phyloP scores from a whole-genome alignment of 805 yeast species.

The Isabelozyma gotoi region DNA sequence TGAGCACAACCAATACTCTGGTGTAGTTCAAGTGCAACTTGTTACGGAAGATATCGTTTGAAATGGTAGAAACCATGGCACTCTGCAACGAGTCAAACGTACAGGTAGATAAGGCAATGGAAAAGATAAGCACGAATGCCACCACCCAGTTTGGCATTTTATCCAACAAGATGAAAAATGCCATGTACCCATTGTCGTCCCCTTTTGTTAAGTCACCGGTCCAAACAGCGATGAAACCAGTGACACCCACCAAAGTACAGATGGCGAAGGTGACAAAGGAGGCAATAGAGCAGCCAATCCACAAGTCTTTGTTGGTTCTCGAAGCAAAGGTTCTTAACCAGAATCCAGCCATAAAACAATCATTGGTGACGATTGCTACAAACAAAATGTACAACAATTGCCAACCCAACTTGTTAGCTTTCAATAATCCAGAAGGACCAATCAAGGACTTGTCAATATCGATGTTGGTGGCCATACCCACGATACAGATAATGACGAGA shows the following conservation, averaged over 20 bases:
- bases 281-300: slow-evolving; percentile 76
- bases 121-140: slow-evolving; percentile 77
- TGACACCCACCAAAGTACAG: slow-evolving; percentile 70
- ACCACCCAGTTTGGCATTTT: slow-evolving; percentile 83
- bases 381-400: slow-evolving; percentile 80
- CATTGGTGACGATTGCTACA: slow-evolving; percentile 87
- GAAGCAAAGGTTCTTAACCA: slow-evolving; percentile 96
- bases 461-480: slow-evolving; percentile 76
- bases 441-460: slow-evolving; percentile 62
- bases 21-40: slow-evolving; percentile 64
- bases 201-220: slow-evolving; percentile 60
- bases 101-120: slow-evolving; percentile 75
- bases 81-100: slow-evolving; percentile 88
- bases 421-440: slow-evolving; percentile 63
- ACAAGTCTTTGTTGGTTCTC: slow-evolving; percentile 68
- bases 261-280: slow-evolving; percentile 62
- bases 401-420: slow-evolving; percentile 78
- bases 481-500: slow-evolving; percentile 65
- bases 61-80: slow-evolving; percentile 83
- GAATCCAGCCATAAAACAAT: slow-evolving; percentile 86
- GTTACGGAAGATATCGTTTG: slow-evolving; percentile 88
- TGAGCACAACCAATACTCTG: slow-evolving; percentile 66
- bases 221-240: slow-evolving; percentile 93
- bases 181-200: slow-evolving; percentile 59
- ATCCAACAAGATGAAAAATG: slow-evolving; percentile 69